phyloP scores from a whole-genome alignment of 2,329 filamentous ascomycete genomes.

The Penicillium sp. region DNA sequence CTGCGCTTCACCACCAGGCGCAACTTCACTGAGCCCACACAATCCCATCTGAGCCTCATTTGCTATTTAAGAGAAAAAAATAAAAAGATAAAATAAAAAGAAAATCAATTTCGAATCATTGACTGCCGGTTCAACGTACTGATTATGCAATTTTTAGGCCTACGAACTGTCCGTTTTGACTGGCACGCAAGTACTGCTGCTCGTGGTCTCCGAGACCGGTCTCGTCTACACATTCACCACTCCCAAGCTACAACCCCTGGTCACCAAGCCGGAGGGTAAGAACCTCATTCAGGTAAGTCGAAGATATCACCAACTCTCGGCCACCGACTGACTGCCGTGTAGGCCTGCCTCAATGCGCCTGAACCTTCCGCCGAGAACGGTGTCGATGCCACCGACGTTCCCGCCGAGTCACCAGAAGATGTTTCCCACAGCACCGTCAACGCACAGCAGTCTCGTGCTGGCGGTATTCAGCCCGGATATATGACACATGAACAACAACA shows the following conservation, averaged over 20 bases:
- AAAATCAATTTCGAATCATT: slow-evolving; percentile 13
- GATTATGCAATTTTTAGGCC: slow-evolving; percentile 55
- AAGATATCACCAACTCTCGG: neutral
- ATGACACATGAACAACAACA: slow-evolving; percentile 65
- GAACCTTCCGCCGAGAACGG: slow-evolving; percentile 83
- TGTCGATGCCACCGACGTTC: slow-evolving; percentile 67
- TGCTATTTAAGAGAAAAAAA: neutral
- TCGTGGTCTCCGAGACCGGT: slow-evolving; percentile 95
- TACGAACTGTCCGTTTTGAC: slow-evolving; percentile 97
- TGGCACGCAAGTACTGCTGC: slow-evolving; percentile 91
- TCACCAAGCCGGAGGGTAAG: slow-evolving; percentile 98
- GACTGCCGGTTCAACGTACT: slow-evolving; percentile 12
- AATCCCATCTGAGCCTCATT: neutral
- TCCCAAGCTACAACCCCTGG: slow-evolving; percentile 93
- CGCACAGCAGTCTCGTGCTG: slow-evolving; percentile 60
- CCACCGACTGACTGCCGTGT: slow-evolving; percentile 9
- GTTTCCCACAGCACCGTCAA: slow-evolving; percentile 72
- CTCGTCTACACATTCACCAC: slow-evolving; percentile 98
- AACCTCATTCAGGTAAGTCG: slow-evolving; percentile 89
- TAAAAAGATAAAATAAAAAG: neutral
- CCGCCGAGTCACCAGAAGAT: slow-evolving; percentile 87
- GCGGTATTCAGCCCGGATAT: slow-evolving; percentile 66
- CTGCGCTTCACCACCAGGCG: slow-evolving; percentile 2
- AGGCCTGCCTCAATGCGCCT: slow-evolving; percentile 96
- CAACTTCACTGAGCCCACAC: neutral